These are phyloP conservation scores for Trichoderma simmonsii DNA, from an alignment of 2,329 filamentous ascomycete genomes.

Conservation along the genomic window DNA sequence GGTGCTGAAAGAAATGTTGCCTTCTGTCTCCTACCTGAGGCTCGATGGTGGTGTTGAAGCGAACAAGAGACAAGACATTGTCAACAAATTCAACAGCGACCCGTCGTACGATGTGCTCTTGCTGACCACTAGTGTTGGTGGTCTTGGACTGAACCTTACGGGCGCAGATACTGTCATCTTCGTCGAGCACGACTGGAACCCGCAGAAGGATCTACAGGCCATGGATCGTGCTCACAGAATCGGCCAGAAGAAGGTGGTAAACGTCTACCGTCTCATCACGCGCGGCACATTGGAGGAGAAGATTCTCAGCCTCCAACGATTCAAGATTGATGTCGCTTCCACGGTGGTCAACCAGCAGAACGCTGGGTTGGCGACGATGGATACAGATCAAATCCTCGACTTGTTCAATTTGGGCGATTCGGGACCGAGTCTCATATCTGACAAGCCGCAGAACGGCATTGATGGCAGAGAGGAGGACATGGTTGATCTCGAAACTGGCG, in stretches of 20 bases:
- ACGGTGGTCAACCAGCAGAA: constrained; percentile 99
- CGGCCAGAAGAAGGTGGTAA: constrained; percentile 99
- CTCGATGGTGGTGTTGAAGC: constrained; percentile 92
- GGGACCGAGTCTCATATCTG: constrained; percentile 62
- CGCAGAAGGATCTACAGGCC: constrained; percentile 95
- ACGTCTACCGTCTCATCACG: constrained; percentile 95
- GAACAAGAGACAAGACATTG: constrained; percentile 91
- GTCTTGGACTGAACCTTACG: constrained; percentile 89
- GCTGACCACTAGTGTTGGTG: constrained; percentile 91
- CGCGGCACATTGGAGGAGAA: constrained; percentile 96
- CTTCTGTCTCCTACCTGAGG: constrained; percentile 88
- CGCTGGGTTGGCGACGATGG: constrained; percentile 89
- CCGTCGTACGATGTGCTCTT: constrained; percentile 93
- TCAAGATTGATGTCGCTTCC: constrained; percentile 98
- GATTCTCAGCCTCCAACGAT: constrained; percentile 94
- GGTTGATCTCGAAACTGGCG: constrained; percentile 88
- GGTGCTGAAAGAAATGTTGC: constrained; percentile 86
- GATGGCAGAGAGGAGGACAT: constrained; percentile 75
- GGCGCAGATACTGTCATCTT: constrained; percentile 99
- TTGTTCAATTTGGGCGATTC: constrained; percentile 88
- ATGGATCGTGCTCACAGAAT: constrained; percentile 99
- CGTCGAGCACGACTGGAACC: constrained; percentile 99
- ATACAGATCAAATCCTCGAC: constrained; percentile 96
- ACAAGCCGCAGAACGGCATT: constrained; percentile 56
- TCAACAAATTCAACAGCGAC: constrained; percentile 98